Conservation (phyloP, 306 rosid species). For the Coriaria nepalensis region DNA sequence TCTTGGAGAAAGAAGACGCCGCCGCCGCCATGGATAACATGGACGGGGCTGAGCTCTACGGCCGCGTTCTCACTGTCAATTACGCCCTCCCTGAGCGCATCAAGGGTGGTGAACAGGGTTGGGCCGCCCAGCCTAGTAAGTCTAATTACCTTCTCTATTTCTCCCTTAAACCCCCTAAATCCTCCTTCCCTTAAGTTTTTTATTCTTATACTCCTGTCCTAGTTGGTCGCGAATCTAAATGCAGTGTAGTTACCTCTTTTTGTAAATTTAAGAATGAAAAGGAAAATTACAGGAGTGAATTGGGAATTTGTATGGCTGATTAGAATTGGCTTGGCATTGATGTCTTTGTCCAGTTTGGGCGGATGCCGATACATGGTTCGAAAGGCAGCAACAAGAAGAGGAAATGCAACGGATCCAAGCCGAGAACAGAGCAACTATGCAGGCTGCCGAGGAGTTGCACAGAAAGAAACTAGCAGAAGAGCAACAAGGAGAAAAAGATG, state of each 20-base stretch:
- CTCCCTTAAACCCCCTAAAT: background rate
- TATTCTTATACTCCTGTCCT: background rate
- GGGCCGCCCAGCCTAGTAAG: slow-evolving; percentile 97
- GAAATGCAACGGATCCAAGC: slow-evolving; percentile 76
- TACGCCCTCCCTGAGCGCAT: slow-evolving; percentile 81
- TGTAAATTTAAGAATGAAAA: background rate
- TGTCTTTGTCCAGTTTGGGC: slow-evolving; percentile 66
- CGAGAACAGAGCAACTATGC: slow-evolving; percentile 69
- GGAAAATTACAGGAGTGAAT: too few relatives aligned
- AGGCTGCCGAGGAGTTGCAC: slow-evolving; percentile 83
- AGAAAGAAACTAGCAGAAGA: slow-evolving; percentile 59
- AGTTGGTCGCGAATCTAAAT: too few relatives aligned
- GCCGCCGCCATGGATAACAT: slow-evolving; percentile 91
- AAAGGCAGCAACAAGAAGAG: slow-evolving; percentile 94
- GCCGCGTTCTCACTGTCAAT: slow-evolving; percentile 91
- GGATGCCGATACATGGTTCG: slow-evolving; percentile 99
- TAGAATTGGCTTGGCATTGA: background rate
- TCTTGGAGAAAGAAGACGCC: slow-evolving; percentile 84
- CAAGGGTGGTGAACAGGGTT: slow-evolving; percentile 97
- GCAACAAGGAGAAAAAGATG: slow-evolving; percentile 74
- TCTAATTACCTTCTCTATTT: slow-evolving; percentile 1
- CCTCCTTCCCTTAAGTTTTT: background rate
- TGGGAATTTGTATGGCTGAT: too few relatives aligned
- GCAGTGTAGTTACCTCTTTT: background rate
- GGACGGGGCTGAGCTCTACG: slow-evolving; percentile 97